Base-by-base conservation (phyloP, 345 rosid genomes). In the Cardamine resedifolia region DNA sequence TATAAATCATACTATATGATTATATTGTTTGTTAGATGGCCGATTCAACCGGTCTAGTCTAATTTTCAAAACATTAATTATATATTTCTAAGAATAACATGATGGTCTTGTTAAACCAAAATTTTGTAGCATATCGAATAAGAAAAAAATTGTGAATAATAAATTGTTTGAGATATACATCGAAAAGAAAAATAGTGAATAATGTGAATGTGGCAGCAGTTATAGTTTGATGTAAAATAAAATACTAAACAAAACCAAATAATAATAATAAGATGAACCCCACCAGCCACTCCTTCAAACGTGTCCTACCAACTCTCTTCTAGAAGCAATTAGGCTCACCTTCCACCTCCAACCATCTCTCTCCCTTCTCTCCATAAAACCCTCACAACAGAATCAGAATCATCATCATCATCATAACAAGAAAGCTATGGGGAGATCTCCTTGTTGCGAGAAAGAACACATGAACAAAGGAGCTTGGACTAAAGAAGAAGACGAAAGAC, bases 251-350 rank as follows among this genome's bases (percentile, higher is more conserved):
- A 76, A 80, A 68, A 69, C 8, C 8, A 43, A 43, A 43, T 15
- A 38, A 12, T 5, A 15, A 43, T 43, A 34, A 18, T 72, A 66
- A 74, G 44, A 68, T 6, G 2, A 33, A 23, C 71, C 86, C 43
- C 83, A 85, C 95, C 92, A 82, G 85, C 96, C 88, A 83, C 87
- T 81, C 83, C 78, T 85, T 83, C 90, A 31, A 81, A 86, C 91
- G 90, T 85, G 83, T 88, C 90, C 86, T 91, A 90, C 98, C 98
- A 93, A 93, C 96, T 85, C 90, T 49, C 96, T 82, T 93, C 97
- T 93, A 90, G 98, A 93, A 93, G 88, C 91, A 80, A 70, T 83
- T 83, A 76, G 74, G 75, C 66, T 72, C 84, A 68, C 79, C 24
- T 72, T 18, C 77, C 63, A 55, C 34, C 81, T 58, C 73, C 28